These are phyloP conservation scores for Penicillium goetzii DNA, from an alignment of 495 filamentous ascomycete genomes.

Conservation along the genomic window DNA sequence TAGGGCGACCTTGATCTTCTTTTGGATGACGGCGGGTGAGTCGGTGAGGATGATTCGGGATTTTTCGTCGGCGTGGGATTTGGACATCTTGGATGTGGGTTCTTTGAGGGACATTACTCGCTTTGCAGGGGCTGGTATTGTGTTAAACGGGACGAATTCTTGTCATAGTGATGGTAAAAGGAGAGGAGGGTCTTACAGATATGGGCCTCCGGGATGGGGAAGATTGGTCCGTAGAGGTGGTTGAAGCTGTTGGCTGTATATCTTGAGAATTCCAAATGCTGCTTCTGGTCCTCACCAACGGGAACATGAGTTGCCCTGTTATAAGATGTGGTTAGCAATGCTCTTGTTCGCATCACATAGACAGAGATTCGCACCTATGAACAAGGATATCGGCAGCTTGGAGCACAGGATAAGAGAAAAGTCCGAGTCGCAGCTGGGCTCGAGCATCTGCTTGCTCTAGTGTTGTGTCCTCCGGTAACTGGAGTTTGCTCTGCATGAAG, in stretches of 20 bases:
- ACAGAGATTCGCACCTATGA: slow-evolving; percentile 59
- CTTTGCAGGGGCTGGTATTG: slow-evolving; percentile 64
- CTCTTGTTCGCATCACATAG: slow-evolving; percentile 7
- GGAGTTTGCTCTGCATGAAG: slow-evolving; percentile 66
- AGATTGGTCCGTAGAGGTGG: slow-evolving; percentile 63
- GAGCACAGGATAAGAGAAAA: slow-evolving; percentile 95
- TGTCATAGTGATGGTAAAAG: not conserved
- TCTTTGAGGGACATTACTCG: slow-evolving; percentile 87
- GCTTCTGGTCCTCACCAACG: slow-evolving; percentile 89
- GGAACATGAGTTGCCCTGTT: slow-evolving; percentile 87
- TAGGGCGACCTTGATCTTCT: slow-evolving; percentile 72
- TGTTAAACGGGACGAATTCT: not conserved
- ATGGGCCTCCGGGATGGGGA: slow-evolving; percentile 71
- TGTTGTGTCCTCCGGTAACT: slow-evolving; percentile 56
- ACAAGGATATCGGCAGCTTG: slow-evolving; percentile 94
- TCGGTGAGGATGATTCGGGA: slow-evolving; percentile 87
- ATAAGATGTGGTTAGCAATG: slow-evolving; percentile 21
- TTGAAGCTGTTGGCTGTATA: slow-evolving; percentile 86
- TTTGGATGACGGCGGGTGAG: slow-evolving; percentile 55
- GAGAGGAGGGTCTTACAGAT: slow-evolving; percentile 56
- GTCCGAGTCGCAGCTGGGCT: slow-evolving; percentile 74
- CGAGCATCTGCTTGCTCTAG: slow-evolving; percentile 56
- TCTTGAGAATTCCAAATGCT: slow-evolving; percentile 91
- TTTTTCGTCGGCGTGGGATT: slow-evolving; percentile 69
- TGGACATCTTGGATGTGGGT: slow-evolving; percentile 87